These are phyloP conservation scores for Nemania sp. DNA, from an alignment of 2,329 filamentous ascomycete species.

Conservation along the genomic window DNA sequence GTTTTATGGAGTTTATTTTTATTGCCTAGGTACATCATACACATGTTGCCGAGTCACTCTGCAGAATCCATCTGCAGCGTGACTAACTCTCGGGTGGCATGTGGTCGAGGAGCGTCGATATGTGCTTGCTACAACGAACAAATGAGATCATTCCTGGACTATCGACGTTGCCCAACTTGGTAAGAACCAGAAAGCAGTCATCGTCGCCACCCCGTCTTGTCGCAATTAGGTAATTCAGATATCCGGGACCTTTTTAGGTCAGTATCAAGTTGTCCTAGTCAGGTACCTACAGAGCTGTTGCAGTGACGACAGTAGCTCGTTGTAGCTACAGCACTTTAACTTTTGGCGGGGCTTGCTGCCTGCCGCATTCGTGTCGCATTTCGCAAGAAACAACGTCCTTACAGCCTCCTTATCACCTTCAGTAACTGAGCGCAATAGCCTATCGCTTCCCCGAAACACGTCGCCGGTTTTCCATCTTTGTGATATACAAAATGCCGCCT, in stretches of 20 bases:
- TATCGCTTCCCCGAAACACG: background rate
- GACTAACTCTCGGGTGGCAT: constrained; percentile 14
- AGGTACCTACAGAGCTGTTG: no score
- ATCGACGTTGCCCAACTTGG: constrained; percentile 1
- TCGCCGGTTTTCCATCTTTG: constrained; percentile 15
- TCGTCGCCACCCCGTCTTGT: background rate
- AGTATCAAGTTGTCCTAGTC: no score
- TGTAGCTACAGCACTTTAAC: background rate
- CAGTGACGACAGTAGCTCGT: constrained; percentile 18
- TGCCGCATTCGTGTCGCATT: constrained; percentile 17
- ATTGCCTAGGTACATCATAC: background rate
- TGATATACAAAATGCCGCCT: constrained; percentile 44
- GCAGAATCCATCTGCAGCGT: constrained; percentile 14
- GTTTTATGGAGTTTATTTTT: background rate
- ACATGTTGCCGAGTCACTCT: no score
- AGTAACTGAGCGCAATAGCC: background rate
- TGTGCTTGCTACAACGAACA: constrained; percentile 4
- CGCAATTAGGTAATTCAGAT: no score
- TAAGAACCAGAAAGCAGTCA: background rate
- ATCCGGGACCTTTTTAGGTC: no score
- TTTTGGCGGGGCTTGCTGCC: constrained; percentile 20
- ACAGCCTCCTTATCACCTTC: background rate
- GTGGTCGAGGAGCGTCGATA: background rate
- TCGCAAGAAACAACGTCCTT: constrained; percentile 5
- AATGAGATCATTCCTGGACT: constrained; percentile 15